These are phyloP conservation scores for Yamadazyma dushanensis DNA, from an alignment of 1,139 yeast genomes.

Conservation along the genomic window DNA sequence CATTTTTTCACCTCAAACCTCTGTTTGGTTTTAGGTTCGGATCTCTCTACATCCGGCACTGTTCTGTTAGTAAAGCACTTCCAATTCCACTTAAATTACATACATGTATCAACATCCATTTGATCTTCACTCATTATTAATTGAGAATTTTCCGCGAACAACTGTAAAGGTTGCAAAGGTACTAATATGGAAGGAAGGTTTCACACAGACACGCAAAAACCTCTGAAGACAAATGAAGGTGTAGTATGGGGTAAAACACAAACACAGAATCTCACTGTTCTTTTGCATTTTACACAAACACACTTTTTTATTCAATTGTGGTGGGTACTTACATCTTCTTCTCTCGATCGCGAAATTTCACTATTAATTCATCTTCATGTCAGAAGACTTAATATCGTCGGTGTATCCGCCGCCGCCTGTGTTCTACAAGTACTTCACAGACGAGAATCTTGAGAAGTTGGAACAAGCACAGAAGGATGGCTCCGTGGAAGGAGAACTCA, in stretches of 20 bases:
- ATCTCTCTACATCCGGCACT: constrained; percentile 18
- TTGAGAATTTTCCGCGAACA: not conserved
- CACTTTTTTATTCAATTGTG: no score
- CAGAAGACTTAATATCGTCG: constrained; percentile 54
- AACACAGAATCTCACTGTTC: no score
- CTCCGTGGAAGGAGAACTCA: constrained; percentile 39
- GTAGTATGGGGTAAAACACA: no score
- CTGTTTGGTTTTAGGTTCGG: constrained; percentile 26
- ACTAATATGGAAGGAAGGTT: no score
- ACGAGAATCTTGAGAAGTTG: constrained; percentile 50
- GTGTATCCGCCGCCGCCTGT: constrained; percentile 89
- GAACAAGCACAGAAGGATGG: constrained; percentile 20
- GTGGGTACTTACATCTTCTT: no score
- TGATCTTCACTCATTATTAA: constrained; percentile 17
- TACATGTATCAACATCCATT: constrained; percentile 21
- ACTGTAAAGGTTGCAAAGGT: constrained; percentile 1
- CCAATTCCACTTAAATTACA: constrained; percentile 6
- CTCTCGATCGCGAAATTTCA: no score
- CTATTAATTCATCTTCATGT: no score
- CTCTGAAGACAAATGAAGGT: no score
- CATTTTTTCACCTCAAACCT: constrained; percentile 61
- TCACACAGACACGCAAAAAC: no score
- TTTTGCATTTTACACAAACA: no score
- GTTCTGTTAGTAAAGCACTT: constrained; percentile 9
- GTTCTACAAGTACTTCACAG: constrained; percentile 65